These are phyloP conservation scores for Raffaelea albimanens DNA, from an alignment of 2,329 filamentous ascomycete species.

Conservation along the genomic window DNA sequence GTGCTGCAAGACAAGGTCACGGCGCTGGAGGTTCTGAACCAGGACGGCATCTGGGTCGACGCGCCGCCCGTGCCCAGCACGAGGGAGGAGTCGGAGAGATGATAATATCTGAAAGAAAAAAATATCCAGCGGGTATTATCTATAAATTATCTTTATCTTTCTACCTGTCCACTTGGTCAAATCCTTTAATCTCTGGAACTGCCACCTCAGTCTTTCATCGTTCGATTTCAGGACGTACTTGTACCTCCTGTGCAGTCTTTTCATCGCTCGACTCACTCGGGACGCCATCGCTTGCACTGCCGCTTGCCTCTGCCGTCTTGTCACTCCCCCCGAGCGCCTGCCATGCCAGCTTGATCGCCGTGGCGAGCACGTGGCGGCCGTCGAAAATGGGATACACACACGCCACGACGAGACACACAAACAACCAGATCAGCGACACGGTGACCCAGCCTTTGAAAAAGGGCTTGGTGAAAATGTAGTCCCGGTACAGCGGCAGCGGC, in stretches of 20 bases:
- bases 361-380: constrained; percentile 1
- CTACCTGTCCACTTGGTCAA: no score
- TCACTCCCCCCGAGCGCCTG: neutral
- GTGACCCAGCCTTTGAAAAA: constrained; percentile 2
- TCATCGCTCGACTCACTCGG: neutral
- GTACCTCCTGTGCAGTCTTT: neutral
- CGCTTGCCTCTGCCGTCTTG: neutral
- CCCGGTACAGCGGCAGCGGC: neutral
- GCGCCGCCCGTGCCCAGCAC: constrained; percentile 6
- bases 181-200: no score
- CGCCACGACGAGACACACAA: neutral
- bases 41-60: constrained; percentile 26
- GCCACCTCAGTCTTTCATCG: no score
- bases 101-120: no score
- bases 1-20: constrained; percentile 34
- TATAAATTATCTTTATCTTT: no score
- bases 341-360: neutral
- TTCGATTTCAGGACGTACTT: no score
- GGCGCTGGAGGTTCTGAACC: constrained; percentile 29
- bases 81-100: no score
- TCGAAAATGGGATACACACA: neutral
- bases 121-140: no score
- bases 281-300: neutral
- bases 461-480: constrained; percentile 1
- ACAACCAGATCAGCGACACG: neutral